phyloP scores from a whole-genome alignment of 75 land plant genomes.

The Pseudotsuga menziesii region DNA sequence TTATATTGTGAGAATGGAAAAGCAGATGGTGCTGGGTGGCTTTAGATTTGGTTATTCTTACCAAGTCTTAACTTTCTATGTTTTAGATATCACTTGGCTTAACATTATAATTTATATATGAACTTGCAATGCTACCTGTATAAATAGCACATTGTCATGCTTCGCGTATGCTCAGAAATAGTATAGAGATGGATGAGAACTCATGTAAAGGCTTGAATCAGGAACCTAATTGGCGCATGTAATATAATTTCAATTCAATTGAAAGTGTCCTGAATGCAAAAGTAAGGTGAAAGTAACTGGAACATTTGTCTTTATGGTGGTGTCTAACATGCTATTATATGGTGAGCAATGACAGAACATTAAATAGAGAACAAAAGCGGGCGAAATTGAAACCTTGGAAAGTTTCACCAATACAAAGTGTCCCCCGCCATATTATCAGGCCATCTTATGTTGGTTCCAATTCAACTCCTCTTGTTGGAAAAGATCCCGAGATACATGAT shows the following conservation, averaged over 20 bases:
- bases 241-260: background rate
- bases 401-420: conserved; percentile 2
- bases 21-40: background rate
- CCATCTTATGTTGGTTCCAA: conserved; percentile 1
- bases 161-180: background rate
- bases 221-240: background rate
- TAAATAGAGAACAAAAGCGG: background rate
- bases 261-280: background rate
- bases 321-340: background rate
- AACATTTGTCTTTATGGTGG: background rate
- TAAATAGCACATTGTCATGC: background rate
- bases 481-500: conserved; percentile 13
- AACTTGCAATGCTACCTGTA: background rate
- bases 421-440: conserved; percentile 1
- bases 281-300: background rate
- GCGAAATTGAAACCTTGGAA: background rate
- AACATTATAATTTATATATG: background rate
- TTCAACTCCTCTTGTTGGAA: background rate
- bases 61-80: background rate
- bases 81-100: background rate
- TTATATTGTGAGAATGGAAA: background rate
- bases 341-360: background rate
- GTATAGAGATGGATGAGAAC: background rate
- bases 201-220: background rate
- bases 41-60: background rate